Percentiles rank a stretch among this genome's conserved stretches.
phyloP scores from a whole-genome alignment of 2,329 filamentous ascomycete species.

The Trichoderma harzianum region DNA sequence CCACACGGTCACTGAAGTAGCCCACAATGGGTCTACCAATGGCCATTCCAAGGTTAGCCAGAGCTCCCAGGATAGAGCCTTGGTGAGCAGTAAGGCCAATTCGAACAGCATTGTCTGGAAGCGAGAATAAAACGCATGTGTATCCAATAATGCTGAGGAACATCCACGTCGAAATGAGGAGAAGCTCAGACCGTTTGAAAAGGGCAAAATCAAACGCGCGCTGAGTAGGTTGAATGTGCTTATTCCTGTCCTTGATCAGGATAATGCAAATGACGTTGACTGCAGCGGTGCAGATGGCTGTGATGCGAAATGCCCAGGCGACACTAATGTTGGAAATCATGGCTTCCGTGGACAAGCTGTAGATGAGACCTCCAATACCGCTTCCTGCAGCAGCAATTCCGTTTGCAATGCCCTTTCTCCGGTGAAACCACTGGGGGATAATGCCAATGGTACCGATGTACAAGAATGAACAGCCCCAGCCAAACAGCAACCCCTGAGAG shows the following conservation, averaged over 20 bases:
- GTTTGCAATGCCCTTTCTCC: constrained; percentile 53
- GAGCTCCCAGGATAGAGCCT: constrained; percentile 57
- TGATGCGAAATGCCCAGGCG: constrained; percentile 54
- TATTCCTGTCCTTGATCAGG: constrained; percentile 52
- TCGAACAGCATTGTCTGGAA: constrained; percentile 59
- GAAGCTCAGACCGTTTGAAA: constrained; percentile 47
- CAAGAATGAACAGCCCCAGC: constrained; percentile 58
- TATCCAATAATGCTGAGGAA: constrained; percentile 63
- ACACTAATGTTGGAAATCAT: constrained; percentile 54
- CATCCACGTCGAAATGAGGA: constrained; percentile 57
- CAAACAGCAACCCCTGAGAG: constrained; percentile 57
- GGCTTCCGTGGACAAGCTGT: constrained; percentile 31
- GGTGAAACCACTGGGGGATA: constrained; percentile 60
- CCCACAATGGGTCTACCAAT: constrained; percentile 58
- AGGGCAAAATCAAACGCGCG: constrained; percentile 18
- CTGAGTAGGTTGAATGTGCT: background rate
- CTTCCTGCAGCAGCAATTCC: constrained; percentile 52
- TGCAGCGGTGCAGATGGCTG: constrained; percentile 44
- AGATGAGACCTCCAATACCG: constrained; percentile 36
- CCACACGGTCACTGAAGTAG: constrained; percentile 57
- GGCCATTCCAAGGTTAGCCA: constrained; percentile 61
- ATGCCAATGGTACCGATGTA: constrained; percentile 56
- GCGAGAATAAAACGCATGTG: constrained; percentile 60
- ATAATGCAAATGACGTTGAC: constrained; percentile 54
- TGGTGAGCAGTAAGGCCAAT: constrained; percentile 59